Base-by-base conservation (phyloP, 1,284 basidiomycete species). In the Melampsora americana region DNA sequence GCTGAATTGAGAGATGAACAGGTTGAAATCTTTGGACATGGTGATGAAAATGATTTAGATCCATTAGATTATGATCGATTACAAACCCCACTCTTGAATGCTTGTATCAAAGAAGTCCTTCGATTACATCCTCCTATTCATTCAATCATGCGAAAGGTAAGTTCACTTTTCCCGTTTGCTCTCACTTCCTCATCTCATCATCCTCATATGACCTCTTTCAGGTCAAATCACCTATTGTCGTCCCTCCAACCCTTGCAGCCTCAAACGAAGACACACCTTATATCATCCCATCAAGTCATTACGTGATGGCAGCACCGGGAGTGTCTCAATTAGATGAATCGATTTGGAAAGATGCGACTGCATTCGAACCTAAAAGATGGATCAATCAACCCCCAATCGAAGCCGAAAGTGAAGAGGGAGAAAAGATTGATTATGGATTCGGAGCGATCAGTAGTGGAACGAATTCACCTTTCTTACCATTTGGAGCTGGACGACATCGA, bases 351-450 rank as follows among this genome's bases (percentile, higher is more conserved):
- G 86, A 92, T 77, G 84, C 91, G 0, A 80, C 83, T 1, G 84
- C 85, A 28, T 99, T 94, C 89, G 88, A 92, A 73, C 93, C 93
- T 0, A 82, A 85, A 30, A 87, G 95, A 77, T 99, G 95, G 95
- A 87, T 87, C 66, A 79, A 44, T 92, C 94, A 79, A 86, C 88
- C 69, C 87, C 89, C 72, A 89, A 69, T 91, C 80, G 86, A 90
- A 69, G 92, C 91, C 11, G 88, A 88, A 28, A 86, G 89, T 80
- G 92, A 92, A 32, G 88, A 89, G 80, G 91, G 90, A 69, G 92
- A 95, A 83, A 93, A 93, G 85, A 87, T 96, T 77, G 95, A 99
- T 84, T 99, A 91, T 81, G 96, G 95, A 0, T 99, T 93, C 83
- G 96, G 95, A 71, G 88, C 81, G 77, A 82, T 85, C 77, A 80